phyloP scores from a whole-genome alignment of 2,329 filamentous ascomycete genomes.

The Beauveria sp. region DNA sequence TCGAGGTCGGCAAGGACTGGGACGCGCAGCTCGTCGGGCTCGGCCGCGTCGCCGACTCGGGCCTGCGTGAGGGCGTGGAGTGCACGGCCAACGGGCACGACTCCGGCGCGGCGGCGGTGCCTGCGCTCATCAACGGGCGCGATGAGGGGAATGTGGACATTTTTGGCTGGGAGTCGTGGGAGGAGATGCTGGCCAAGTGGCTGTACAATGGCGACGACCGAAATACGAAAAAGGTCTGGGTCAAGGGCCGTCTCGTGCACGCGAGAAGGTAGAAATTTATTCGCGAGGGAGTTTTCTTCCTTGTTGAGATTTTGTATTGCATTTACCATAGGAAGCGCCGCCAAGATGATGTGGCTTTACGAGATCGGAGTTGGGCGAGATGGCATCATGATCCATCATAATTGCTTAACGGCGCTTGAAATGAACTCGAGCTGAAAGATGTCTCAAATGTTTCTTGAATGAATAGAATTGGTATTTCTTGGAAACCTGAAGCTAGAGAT shows the following conservation, averaged over 20 bases:
- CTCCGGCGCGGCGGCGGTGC: slow-evolving; percentile 11
- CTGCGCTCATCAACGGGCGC: slow-evolving; percentile 11
- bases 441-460: too few relatives aligned
- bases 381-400: background rate
- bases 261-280: background rate
- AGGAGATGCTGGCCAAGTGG: slow-evolving; percentile 86
- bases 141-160: slow-evolving; percentile 67
- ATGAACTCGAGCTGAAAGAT: too few relatives aligned
- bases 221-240: slow-evolving; percentile 85
- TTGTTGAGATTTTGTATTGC: background rate
- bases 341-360: too few relatives aligned
- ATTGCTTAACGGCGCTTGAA: background rate
- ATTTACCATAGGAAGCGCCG: background rate
- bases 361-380: background rate
- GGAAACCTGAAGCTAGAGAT: too few relatives aligned
- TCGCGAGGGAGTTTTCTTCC: background rate
- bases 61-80: slow-evolving; percentile 20
- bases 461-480: too few relatives aligned
- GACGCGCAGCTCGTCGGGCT: slow-evolving; percentile 80
- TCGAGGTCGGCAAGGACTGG: slow-evolving; percentile 81
- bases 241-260: slow-evolving; percentile 76
- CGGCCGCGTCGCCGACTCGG: slow-evolving; percentile 37
- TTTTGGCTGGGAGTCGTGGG: slow-evolving; percentile 88
- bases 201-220: slow-evolving; percentile 87
- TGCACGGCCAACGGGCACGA: slow-evolving; percentile 9